These are phyloP conservation scores for Fusarium austroafricanum DNA, from an alignment of 2,329 filamentous ascomycete species.

Conservation along the genomic window DNA sequence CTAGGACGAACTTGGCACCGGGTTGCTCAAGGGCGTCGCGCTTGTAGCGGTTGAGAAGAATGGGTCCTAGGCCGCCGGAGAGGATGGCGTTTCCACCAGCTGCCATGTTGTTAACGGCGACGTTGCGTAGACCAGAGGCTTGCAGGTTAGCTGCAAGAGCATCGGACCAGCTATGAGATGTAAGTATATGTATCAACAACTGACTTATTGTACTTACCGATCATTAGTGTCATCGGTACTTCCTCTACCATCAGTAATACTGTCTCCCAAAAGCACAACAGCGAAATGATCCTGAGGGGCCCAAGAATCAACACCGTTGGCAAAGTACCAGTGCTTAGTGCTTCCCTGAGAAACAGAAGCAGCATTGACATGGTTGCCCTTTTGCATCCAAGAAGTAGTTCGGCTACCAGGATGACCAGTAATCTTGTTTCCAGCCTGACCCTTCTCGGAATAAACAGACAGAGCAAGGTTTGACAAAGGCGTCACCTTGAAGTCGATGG, in stretches of 20 bases:
- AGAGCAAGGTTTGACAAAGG: constrained; percentile 26
- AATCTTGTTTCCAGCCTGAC: constrained; percentile 22
- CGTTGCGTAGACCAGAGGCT: constrained; percentile 5
- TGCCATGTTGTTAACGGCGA: constrained; percentile 35
- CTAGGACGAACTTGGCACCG: constrained; percentile 16
- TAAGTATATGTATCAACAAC: not conserved
- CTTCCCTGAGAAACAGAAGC: constrained; percentile 27
- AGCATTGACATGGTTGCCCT: constrained; percentile 24
- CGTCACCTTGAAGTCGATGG: constrained; percentile 21
- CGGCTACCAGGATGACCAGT: constrained; percentile 33
- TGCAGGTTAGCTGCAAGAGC: constrained; percentile 25
- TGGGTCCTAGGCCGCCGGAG: constrained; percentile 21
- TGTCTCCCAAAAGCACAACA: constrained; percentile 32
- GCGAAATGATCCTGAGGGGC: constrained; percentile 21
- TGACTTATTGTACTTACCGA: not conserved
- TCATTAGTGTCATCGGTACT: constrained; percentile 31
- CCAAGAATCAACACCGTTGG: constrained; percentile 21
- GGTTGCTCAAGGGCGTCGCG: constrained; percentile 27
- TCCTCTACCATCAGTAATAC: constrained; percentile 33
- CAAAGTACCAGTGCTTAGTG: constrained; percentile 34
- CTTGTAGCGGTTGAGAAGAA: constrained; percentile 25
- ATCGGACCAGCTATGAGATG: constrained; percentile 16
- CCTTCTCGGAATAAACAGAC: constrained; percentile 25
- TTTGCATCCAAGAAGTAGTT: constrained; percentile 34
- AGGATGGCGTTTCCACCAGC: constrained; percentile 34